These are phyloP conservation scores for Gyrodon lividus DNA, from an alignment of 768 basidiomycete species.

Conservation along the genomic window DNA sequence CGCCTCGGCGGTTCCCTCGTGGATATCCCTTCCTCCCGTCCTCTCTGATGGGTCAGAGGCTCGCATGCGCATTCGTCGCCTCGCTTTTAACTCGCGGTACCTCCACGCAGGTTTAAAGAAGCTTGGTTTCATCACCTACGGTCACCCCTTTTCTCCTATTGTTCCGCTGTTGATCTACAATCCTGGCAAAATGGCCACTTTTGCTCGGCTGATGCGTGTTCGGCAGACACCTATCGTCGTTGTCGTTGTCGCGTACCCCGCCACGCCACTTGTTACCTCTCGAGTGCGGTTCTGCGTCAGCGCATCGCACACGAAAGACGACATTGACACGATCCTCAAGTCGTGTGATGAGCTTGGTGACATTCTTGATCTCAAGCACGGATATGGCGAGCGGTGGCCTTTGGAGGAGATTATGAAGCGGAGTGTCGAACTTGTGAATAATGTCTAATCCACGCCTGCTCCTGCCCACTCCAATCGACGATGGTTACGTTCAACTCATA, in stretches of 20 bases:
- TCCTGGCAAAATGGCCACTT: conserved; percentile 91
- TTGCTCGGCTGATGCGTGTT: conserved; percentile 82
- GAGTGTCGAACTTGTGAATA: conserved; percentile 72
- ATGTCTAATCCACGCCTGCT: conserved; percentile 14
- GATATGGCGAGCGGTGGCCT: conserved; percentile 67
- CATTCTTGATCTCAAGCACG: conserved; percentile 87
- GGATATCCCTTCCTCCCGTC: conserved; percentile 71
- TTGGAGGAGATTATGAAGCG: conserved; percentile 69
- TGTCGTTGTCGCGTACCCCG: conserved; percentile 89
- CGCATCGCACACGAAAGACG: conserved; percentile 95
- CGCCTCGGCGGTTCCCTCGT: conserved; percentile 61
- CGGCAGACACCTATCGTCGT: conserved; percentile 79
- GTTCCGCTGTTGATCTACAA: conserved; percentile 91
- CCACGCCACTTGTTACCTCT: conserved; percentile 84
- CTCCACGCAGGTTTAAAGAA: conserved; percentile 82
- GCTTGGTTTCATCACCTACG: conserved; percentile 96
- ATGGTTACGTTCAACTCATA: conserved; percentile 1
- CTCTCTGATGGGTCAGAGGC: conserved; percentile 87
- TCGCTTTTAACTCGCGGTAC: conserved; percentile 96
- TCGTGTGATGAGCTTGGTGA: conserved; percentile 94
- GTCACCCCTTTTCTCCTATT: conserved; percentile 87
- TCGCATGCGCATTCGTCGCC: conserved; percentile 71
- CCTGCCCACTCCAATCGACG: neutral
- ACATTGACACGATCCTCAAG: conserved; percentile 80
- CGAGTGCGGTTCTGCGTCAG: conserved; percentile 94